Evolutionary conservation across 2,329 filamentous ascomycete genomes (phyloP), one percentile per base, ranked within the genome.

Genomic region (Blastomyces emzantsi): DNA sequence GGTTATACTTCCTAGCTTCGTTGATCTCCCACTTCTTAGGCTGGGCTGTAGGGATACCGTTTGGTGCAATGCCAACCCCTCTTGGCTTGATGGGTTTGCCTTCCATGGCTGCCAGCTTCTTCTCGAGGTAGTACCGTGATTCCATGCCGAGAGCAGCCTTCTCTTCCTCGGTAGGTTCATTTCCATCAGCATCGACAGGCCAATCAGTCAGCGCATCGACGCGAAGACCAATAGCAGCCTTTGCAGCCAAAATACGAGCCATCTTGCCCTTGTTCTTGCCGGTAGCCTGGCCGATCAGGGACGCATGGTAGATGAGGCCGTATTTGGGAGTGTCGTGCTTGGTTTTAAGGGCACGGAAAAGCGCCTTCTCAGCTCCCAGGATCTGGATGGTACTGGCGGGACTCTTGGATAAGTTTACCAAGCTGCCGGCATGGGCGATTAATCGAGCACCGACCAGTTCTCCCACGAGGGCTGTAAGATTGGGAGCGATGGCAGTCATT

Each of bases 231-330:
- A 99, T 85, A 33, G 94, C 91, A 57, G 93, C 87, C 83, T 97
- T 97, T 70, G 93, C 89, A 59, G 94, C 90, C 66, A 99, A 85
- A 82, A 96, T 92, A 84, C 94, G 90, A 52, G 94, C 94, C 73
- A 99, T 96, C 83, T 99, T 99, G 72, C 94, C 94, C 87, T 99
- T 99, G 83, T 97, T 97, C 82, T 91, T 93, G 72, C 94, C 94
- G 25, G 90, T 96, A 39, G 94, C 94, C 80, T 99, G 94, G 55
- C 94, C 95, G 68, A 99, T 95, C 56, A 99, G 85, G 36, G 90
- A 94, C 59, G 90, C 89, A 78, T 96, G 90, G 80, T 94, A 95
- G 75, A 95, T 90, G 68, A 96, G 84, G 84, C 94, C 94, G 73
- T 97, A 99, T 80, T 97, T 99, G 74, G 94, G 94, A 49, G 94